Percentiles rank a stretch among this genome's conserved stretches.
These are phyloP conservation scores for Tuber microsphaerosporum DNA, from an alignment of 495 filamentous ascomycete species.

Conservation along the genomic window DNA sequence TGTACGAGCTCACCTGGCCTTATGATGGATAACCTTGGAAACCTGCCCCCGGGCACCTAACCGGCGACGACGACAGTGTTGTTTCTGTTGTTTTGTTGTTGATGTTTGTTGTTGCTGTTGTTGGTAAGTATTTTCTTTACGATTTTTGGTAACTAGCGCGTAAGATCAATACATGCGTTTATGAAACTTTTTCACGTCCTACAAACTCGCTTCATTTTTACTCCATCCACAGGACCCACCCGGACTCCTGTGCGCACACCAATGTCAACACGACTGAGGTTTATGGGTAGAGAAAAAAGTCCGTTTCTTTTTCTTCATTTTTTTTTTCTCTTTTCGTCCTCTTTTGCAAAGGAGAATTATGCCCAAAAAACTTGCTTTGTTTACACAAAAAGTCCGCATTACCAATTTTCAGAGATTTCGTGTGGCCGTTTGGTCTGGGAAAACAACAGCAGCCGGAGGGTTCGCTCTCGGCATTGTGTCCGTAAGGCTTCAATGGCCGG, in stretches of 20 bases:
- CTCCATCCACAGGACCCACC: background rate
- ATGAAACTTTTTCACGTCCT: background rate
- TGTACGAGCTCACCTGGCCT: background rate
- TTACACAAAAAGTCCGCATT: background rate
- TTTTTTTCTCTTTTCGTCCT: conserved; percentile 19
- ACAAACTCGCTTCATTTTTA: background rate
- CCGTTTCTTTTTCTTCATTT: conserved; percentile 2
- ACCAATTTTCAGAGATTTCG: background rate
- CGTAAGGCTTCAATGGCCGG: conserved; percentile 23
- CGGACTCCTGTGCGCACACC: conserved; percentile 1
- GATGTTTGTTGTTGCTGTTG: background rate
- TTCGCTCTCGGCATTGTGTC: conserved; percentile 32
- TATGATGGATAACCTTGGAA: background rate
- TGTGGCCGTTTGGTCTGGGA: background rate
- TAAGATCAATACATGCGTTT: background rate
- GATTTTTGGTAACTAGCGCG: background rate
- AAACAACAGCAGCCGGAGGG: background rate
- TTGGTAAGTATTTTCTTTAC: background rate
- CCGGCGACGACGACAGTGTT: background rate
- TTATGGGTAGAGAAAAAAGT: background rate
- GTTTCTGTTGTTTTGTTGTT: conserved; percentile 2
- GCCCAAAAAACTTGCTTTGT: background rate
- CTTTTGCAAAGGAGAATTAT: background rate
- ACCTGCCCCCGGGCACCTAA: background rate
- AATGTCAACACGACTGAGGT: background rate